phyloP scores from a whole-genome alignment of 148 eudicot species.

The Dianthus caryophyllus region DNA sequence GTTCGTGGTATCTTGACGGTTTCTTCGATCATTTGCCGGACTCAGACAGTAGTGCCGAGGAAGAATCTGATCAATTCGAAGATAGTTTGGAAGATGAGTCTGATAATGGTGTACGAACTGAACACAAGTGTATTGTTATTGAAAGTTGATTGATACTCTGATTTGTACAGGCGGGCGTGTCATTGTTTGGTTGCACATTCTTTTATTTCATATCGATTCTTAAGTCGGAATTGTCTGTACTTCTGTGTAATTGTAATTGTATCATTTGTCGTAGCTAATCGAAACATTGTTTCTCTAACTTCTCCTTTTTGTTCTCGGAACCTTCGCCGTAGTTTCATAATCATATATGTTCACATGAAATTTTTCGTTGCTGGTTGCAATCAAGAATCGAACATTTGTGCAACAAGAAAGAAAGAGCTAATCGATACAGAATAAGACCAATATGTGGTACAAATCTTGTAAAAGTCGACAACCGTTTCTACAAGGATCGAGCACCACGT shows the following conservation, averaged over 20 bases:
- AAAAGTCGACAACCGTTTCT: no score
- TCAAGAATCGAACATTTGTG: no score
- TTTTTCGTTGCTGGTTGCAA: no score
- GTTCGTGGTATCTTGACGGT: constrained; percentile 63
- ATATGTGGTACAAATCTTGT: no score
- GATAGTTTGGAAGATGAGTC: not conserved
- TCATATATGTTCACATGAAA: no score
- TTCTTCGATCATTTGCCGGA: constrained; percentile 63
- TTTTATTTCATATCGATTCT: not conserved
- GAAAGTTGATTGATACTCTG: constrained; percentile 13
- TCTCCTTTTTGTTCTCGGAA: not conserved
- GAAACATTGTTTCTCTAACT: not conserved
- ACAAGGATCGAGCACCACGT: not conserved
- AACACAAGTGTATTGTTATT: constrained; percentile 21
- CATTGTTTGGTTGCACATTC: constrained; percentile 10
- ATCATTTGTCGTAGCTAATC: not conserved
- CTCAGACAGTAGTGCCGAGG: constrained; percentile 35
- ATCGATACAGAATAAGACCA: no score
- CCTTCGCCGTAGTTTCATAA: no score
- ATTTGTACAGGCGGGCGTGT: constrained; percentile 19
- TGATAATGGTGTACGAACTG: not conserved
- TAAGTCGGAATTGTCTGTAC: not conserved
- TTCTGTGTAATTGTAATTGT: not conserved
- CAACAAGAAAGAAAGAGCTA: no score
- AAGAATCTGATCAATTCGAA: constrained; percentile 8